Percentiles rank a stretch among this genome's conserved stretches.
Conservation (phyloP, 2,329 filamentous ascomycete species). For the Fusarium decemcellulare region DNA sequence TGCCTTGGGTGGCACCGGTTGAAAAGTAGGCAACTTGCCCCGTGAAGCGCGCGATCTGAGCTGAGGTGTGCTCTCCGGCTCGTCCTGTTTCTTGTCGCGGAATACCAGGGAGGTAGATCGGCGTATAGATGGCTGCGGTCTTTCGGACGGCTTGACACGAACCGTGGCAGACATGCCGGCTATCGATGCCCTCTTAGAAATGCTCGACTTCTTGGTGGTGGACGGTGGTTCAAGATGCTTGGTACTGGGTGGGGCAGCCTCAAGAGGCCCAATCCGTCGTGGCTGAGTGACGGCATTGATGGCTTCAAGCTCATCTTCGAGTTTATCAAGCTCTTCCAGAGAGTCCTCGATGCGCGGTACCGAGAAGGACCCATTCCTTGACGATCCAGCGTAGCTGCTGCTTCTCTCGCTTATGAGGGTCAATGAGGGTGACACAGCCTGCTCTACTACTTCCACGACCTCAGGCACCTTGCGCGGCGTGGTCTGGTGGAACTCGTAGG, state of each 20-base stretch:
- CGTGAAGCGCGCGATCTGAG: conserved; percentile 32
- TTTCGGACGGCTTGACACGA: conserved; percentile 57
- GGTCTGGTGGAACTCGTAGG: conserved; percentile 38
- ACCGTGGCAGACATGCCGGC: conserved; percentile 56
- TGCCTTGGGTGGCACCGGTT: conserved; percentile 55
- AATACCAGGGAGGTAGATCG: conserved; percentile 59
- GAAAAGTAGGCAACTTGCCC: conserved; percentile 33
- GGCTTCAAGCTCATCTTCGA: conserved; percentile 74
- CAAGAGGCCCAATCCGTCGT: conserved; percentile 50
- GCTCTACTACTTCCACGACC: conserved; percentile 49
- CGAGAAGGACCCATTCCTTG: conserved; percentile 49
- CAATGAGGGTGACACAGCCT: conserved; percentile 52
- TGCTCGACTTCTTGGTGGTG: conserved; percentile 21
- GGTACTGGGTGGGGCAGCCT: conserved; percentile 23
- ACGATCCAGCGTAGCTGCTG: conserved; percentile 53
- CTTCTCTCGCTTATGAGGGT: conserved; percentile 50
- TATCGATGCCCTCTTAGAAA: conserved; percentile 48
- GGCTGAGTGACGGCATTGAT: conserved; percentile 58
- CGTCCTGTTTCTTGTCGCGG: conserved; percentile 47
- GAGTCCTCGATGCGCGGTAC: conserved; percentile 74
- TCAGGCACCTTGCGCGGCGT: conserved; percentile 49
- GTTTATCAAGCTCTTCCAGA: conserved; percentile 71
- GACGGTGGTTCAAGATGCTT: conserved; percentile 38
- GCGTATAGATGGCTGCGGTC: conserved; percentile 56
- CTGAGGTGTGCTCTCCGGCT: conserved; percentile 28